These are phyloP conservation scores for Plantago major DNA, from an alignment of 257 asterid genomes.

Conservation along the genomic window DNA sequence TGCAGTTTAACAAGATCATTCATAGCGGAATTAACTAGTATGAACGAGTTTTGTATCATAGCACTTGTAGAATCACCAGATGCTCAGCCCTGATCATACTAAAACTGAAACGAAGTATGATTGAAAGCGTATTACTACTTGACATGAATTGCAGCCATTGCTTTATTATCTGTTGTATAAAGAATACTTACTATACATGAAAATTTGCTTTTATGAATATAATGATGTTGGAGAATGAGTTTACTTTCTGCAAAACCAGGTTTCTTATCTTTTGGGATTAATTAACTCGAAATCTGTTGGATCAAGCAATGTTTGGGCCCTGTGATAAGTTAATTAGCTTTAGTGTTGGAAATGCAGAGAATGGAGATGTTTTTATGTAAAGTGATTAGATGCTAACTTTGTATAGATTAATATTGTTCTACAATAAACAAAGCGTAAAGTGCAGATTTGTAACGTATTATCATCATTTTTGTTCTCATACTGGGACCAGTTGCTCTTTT, in stretches of 20 bases:
- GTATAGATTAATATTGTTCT: conserved; percentile 15
- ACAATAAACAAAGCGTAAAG: conserved; percentile 20
- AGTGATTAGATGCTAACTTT: conserved; percentile 15
- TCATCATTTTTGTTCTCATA: conserved; percentile 19
- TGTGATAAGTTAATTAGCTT: neutral
- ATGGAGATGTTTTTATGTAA: neutral
- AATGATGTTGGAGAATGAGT: conserved; percentile 29
- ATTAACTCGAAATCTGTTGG: neutral
- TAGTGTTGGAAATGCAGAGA: conserved; percentile 6
- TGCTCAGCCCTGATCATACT: no score
- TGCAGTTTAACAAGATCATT: no score
- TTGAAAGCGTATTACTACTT: no score
- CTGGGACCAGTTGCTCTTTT: conserved; percentile 11
- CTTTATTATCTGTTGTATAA: no score
- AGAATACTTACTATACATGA: neutral
- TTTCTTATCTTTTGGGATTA: neutral
- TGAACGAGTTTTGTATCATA: no score
- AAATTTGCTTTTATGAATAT: conserved; percentile 29
- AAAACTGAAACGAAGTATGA: no score
- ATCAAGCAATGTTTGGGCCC: conserved; percentile 4
- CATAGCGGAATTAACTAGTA: no score
- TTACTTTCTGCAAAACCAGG: conserved; percentile 4
- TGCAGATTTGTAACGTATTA: conserved; percentile 7
- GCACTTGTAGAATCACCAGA: no score
- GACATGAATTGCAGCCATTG: no score